Conservation (phyloP, 192 early-diverging fungal genomes). For the Backusella tarrabulga region DNA sequence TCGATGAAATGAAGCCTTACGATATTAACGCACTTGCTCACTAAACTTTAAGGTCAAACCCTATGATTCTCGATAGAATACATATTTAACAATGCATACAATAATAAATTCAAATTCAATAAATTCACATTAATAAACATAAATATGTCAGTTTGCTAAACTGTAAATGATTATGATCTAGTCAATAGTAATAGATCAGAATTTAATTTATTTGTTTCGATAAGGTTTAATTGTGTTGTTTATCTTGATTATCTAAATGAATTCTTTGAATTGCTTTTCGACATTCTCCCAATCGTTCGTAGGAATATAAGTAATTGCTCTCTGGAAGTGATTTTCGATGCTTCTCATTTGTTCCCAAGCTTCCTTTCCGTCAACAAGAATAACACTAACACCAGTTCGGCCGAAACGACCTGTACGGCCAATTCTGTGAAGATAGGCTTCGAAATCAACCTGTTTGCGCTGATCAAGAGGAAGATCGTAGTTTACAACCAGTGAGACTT, state of each 20-base stretch:
- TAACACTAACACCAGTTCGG: conserved; percentile 90
- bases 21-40: background rate
- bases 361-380: conserved; percentile 85
- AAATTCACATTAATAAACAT: too few species aligned
- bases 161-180: too few species aligned
- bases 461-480: conserved; percentile 88
- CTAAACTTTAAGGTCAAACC: background rate
- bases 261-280: conserved; percentile 85
- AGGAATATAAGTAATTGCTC: conserved; percentile 76
- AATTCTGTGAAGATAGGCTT: conserved; percentile 97
- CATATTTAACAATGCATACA: too few species aligned
- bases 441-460: conserved; percentile 69
- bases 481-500: conserved; percentile 96
- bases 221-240: background rate
- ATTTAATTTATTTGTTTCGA: background rate
- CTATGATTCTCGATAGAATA: background rate
- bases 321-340: conserved; percentile 80
- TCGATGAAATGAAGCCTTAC: background rate
- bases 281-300: conserved; percentile 83
- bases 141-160: too few species aligned
- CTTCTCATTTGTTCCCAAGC: conserved; percentile 75
- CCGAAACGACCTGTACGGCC: conserved; percentile 98
- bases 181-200: too few species aligned
- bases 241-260: conserved; percentile 35
- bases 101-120: too few species aligned